Evolutionary conservation across 495 filamentous ascomycete genomes (phyloP), one percentile per base, ranked within the genome.

Genomic region (Cercophora scortea): DNA sequence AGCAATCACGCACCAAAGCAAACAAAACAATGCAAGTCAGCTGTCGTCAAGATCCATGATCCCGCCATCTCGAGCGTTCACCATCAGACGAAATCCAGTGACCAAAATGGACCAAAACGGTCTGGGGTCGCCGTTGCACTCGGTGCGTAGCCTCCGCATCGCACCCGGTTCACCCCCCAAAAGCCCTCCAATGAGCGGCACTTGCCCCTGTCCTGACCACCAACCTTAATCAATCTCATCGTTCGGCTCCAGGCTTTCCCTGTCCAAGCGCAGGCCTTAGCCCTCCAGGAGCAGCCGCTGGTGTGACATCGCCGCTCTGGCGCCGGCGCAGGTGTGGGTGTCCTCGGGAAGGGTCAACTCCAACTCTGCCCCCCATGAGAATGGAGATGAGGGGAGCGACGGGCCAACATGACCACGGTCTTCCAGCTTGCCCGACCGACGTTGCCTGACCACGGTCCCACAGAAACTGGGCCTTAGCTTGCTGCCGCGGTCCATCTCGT

Each of bases 121-220:
- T 25, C 25, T 25, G 25, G 25, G 42, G 50, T 10, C 43, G 19
- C 17, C 36, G 61, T 64, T 47, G 54, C 50, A 61, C 49, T 65
- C 62, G 62, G 62, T 47, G 62, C 41, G 54, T 56, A 55, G 35
- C 60, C 62, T 65, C 62, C 62, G 62, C 54, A 45, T 13, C 10
- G 49, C 55, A 53, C 50, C 17, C 44, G 33, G 8, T 52, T 40
- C 13, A 15, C 19, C 17, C 36, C 32, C 10, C 43, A 45, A 41
- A 38, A 36, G 12, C 51, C 49, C 60, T 57, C 62, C 62, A 65
- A 65, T 65, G 40, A 58, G 47, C 58, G 55, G 60, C 52, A 57
- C 16, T 61, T 55, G 56, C 51, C 63, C 59, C 62, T 58, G 63
- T 58, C 51, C 11, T 41, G 46, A 18, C 34, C 39, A 40, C 42